Conservation (phyloP, 2,329 filamentous ascomycete genomes). For the Diaporthe eres region DNA sequence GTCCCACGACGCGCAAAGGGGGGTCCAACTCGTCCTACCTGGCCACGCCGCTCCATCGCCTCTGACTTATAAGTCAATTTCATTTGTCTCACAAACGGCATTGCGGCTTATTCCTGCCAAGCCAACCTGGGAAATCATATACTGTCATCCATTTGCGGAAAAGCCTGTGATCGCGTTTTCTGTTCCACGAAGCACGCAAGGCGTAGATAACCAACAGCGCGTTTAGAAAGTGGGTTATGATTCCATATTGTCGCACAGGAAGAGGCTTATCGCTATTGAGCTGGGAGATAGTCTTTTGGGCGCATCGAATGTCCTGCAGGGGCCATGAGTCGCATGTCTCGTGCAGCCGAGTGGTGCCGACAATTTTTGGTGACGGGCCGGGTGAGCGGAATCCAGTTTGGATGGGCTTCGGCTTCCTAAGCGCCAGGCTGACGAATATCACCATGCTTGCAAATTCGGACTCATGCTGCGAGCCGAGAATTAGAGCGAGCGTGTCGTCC, state of each 20-base stretch:
- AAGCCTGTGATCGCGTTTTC: conserved; percentile 6
- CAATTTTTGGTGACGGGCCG: conserved; percentile 1
- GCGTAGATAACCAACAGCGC: neutral
- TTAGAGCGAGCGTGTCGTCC: neutral
- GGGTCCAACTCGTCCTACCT: neutral
- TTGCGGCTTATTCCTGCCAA: neutral
- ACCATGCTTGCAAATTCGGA: neutral
- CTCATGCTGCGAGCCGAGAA: neutral
- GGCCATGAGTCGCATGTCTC: conserved; percentile 19
- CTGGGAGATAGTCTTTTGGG: neutral
- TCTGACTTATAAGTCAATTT: neutral
- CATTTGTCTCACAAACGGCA: neutral
- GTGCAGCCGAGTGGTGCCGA: conserved; percentile 26
- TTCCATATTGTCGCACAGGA: conserved; percentile 4
- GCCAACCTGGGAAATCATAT: neutral
- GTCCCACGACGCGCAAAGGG: neutral
- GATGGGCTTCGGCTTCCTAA: neutral
- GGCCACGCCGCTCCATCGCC: neutral
- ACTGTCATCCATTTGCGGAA: neutral
- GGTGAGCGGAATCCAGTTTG: conserved; percentile 16
- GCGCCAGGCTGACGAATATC: conserved; percentile 7
- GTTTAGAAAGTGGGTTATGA: conserved; percentile 24
- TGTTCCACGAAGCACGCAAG: conserved; percentile 30
- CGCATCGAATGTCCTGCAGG: conserved; percentile 12
- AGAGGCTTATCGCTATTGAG: neutral